Percentiles rank a stretch among this genome's conserved stretches.
Evolutionary conservation across 2,329 filamentous ascomycete species (phyloP).

Genomic region (Diaporthe velutina): DNA sequence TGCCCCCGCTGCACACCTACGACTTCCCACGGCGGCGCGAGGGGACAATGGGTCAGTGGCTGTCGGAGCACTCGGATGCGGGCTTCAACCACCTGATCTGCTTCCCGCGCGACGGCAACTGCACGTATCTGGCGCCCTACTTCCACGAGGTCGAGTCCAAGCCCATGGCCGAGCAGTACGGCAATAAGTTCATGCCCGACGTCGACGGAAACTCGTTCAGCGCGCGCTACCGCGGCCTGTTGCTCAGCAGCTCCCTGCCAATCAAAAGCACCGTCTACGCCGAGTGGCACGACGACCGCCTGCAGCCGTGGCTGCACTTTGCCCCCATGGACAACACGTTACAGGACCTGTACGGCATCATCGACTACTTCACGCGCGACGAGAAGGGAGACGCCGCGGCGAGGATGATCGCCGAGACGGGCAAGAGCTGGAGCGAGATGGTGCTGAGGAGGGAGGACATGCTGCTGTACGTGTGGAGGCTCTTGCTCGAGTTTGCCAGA

Average conservation of each 20-base stretch:
- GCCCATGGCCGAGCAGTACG: slow-evolving; percentile 63
- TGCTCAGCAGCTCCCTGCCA: slow-evolving; percentile 73
- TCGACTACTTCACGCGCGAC: slow-evolving; percentile 75
- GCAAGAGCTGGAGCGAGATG: slow-evolving; percentile 71
- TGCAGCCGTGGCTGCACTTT: slow-evolving; percentile 80
- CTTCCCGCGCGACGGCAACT: slow-evolving; percentile 48
- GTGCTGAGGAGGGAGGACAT: slow-evolving; percentile 76
- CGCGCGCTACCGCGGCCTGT: slow-evolving; percentile 73
- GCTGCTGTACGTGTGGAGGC: slow-evolving; percentile 73
- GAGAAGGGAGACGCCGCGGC: slow-evolving; percentile 66
- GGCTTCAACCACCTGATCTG: slow-evolving; percentile 61
- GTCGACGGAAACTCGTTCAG: slow-evolving; percentile 78
- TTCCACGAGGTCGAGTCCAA: slow-evolving; percentile 49
- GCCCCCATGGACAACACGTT: slow-evolving; percentile 79
- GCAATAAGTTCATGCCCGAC: slow-evolving; percentile 77
- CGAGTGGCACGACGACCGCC: slow-evolving; percentile 81
- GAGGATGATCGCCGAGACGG: slow-evolving; percentile 68
- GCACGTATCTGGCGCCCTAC: slow-evolving; percentile 55
- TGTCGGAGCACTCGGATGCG: slow-evolving; percentile 55
- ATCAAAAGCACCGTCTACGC: slow-evolving; percentile 80
- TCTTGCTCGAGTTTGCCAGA: slow-evolving; percentile 70
- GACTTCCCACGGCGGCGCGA: slow-evolving; percentile 53
- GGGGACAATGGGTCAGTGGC: slow-evolving; percentile 56
- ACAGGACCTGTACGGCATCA: slow-evolving; percentile 73
- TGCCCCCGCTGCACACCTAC: slow-evolving; percentile 59